These are phyloP conservation scores for Cladosporium sp. DNA, from an alignment of 2,329 filamentous ascomycete genomes.

Conservation along the genomic window DNA sequence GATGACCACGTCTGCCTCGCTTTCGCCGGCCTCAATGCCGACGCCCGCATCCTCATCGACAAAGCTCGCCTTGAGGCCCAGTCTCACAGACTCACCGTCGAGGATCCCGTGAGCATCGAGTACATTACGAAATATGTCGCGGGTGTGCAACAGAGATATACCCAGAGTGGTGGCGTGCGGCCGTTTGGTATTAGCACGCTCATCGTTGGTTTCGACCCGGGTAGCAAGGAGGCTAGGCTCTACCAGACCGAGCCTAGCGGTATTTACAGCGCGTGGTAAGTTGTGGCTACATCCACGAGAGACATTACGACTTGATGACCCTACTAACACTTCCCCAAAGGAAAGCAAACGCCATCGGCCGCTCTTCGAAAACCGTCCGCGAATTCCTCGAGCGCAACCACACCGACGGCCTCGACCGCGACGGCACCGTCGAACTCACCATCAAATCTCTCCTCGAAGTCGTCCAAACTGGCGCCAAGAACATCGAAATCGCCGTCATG, in stretches of 20 bases:
- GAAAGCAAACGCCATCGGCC: constrained; percentile 98
- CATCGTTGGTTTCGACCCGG: constrained; percentile 96
- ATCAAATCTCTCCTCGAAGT: constrained; percentile 98
- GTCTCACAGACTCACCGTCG: constrained; percentile 92
- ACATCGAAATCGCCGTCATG: constrained; percentile 99
- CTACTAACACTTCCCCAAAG: constrained; percentile 43
- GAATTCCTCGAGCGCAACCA: constrained; percentile 99
- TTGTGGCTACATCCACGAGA: too few species aligned
- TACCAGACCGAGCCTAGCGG: constrained; percentile 99
- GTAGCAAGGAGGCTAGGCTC: constrained; percentile 79
- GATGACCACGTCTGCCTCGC: constrained; percentile 95
- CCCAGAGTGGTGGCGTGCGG: constrained; percentile 94
- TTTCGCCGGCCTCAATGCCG: constrained; percentile 94
- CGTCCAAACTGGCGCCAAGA: constrained; percentile 97
- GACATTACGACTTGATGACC: not conserved
- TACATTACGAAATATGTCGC: constrained; percentile 99
- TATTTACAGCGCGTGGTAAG: constrained; percentile 97
- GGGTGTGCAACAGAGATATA: constrained; percentile 97
- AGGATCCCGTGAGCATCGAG: constrained; percentile 95
- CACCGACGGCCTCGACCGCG: constrained; percentile 94
- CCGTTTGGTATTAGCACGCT: constrained; percentile 99
- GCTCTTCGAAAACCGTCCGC: constrained; percentile 97
- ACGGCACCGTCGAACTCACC: constrained; percentile 91
- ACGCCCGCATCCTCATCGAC: constrained; percentile 96
- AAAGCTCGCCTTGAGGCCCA: constrained; percentile 96